Percentiles rank a stretch among this genome's conserved stretches.
Conservation (phyloP, 2,329 filamentous ascomycete species). For the Colletotrichum higginsianum region DNA sequence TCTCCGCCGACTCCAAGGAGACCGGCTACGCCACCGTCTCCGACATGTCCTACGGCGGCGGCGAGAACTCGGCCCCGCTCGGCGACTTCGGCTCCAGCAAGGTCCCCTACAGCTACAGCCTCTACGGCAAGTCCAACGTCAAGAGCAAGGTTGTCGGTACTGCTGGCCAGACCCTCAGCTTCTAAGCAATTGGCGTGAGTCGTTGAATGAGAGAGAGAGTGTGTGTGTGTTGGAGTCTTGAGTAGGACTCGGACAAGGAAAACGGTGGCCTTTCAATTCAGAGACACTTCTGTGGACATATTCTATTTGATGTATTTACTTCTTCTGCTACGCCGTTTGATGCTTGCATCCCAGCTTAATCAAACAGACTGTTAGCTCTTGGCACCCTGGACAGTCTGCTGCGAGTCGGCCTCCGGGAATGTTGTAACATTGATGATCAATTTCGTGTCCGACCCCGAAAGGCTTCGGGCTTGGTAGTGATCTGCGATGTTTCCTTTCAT, state of each 20-base stretch:
- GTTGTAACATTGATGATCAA: too few relatives aligned
- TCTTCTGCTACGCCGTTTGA: not conserved
- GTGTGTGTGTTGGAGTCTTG: not conserved
- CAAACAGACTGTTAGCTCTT: not conserved
- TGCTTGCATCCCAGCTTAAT: not conserved
- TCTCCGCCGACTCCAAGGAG: constrained; percentile 57
- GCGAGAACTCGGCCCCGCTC: constrained; percentile 62
- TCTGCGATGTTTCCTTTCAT: too few relatives aligned
- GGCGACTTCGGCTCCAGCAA: constrained; percentile 67
- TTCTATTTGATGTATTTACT: not conserved
- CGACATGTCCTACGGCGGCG: constrained; percentile 61
- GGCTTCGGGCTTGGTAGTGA: too few relatives aligned
- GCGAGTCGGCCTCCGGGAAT: too few relatives aligned
- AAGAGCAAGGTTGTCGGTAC: constrained; percentile 58
- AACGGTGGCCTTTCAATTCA: not conserved
- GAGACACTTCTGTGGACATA: not conserved
- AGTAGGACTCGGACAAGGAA: not conserved
- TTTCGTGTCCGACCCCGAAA: too few relatives aligned
- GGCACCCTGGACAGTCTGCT: too few relatives aligned
- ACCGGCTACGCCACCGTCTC: constrained; percentile 58
- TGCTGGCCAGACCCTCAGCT: constrained; percentile 56
- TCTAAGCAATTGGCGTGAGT: constrained; percentile 45
- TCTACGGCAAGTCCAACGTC: constrained; percentile 62
- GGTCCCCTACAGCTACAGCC: constrained; percentile 65
- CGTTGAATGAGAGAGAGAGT: not conserved